These are phyloP conservation scores for Penicillium roqueforti DNA, from an alignment of 495 filamentous ascomycete genomes.

Conservation along the genomic window DNA sequence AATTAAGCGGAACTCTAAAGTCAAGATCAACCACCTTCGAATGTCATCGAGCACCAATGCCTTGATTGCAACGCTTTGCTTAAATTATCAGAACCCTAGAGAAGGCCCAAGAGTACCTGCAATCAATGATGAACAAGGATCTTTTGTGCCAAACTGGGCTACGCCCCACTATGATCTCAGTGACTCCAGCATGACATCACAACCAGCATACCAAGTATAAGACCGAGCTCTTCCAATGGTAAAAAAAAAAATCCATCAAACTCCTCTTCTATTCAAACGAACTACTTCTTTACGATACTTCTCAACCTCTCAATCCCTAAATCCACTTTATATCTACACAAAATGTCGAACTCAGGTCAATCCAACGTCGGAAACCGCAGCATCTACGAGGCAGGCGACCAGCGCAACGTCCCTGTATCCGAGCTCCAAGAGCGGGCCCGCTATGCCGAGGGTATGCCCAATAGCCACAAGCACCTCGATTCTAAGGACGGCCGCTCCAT, in stretches of 20 bases:
- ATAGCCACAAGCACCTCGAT: conserved; percentile 66
- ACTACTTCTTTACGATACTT: not conserved
- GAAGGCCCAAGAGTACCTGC: conserved; percentile 12
- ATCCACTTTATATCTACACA: not conserved
- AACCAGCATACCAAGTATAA: conserved; percentile 17
- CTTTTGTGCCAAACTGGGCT: conserved; percentile 12
- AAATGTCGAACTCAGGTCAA: conserved; percentile 30
- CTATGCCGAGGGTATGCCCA: conserved; percentile 62
- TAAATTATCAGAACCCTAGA: conserved; percentile 1
- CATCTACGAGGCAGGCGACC: conserved; percentile 66
- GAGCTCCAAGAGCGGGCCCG: conserved; percentile 51
- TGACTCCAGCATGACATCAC: conserved; percentile 38
- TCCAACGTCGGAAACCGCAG: conserved; percentile 51
- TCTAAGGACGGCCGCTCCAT: conserved; percentile 81
- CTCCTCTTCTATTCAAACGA: not conserved
- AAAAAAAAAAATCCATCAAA: conserved; percentile 1
- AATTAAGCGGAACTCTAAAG: conserved; percentile 14
- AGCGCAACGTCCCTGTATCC: conserved; percentile 58
- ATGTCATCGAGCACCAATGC: conserved; percentile 15
- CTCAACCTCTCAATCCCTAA: not conserved
- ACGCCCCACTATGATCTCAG: conserved; percentile 38
- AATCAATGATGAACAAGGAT: conserved; percentile 1
- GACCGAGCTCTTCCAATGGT: conserved; percentile 1
- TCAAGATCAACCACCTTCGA: conserved; percentile 8
- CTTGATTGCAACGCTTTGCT: conserved; percentile 15